Base-by-base conservation (phyloP, 2,329 filamentous ascomycete species). In the Beauveria medogensis region DNA sequence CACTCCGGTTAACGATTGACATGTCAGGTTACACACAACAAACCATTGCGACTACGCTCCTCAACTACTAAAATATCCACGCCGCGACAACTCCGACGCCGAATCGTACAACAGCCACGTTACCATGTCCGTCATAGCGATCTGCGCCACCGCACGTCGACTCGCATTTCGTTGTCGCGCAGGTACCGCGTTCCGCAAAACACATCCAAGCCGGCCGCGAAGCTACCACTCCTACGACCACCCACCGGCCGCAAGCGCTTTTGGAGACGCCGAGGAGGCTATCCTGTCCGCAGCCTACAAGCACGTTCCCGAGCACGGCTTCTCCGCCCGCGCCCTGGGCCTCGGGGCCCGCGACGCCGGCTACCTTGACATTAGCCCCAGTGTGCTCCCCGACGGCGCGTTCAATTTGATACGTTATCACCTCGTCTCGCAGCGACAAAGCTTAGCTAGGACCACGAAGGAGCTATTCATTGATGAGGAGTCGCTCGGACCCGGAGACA, bases 371-470 rank as follows among this genome's bases (percentile, higher is more conserved):
- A 91, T 93, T 62, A 92, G 90, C 62, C 85, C 90, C 10, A 92
- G 91, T 69, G 78, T 97, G 22, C 85, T 99, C 60, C 86, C 91
- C 1, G 82, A 87, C 47, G 91, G 90, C 8, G 83, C 87, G 24
- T 96, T 96, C 75, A 88, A 90, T 67, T 80, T 99, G 30, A 86
- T 97, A 66, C 82, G 83, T 43, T 95, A 88, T 72, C 88, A 95
- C 71, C 81, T 95, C 16, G 80, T 87, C 50, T 84, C 78, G 12
- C 84, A 89, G 71, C 82, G 91, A 47, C 74, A 83, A 62, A 81
- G 77, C 5, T 75, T 95, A n/a, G 77, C 77, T 9, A 67, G 66
- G 44, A 75, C 68, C 60, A 74, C 70, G 56, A 65, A 68, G 2
- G 66, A 71, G 12, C 64, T 82, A 2, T 75, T 84, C 72, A 50